These are phyloP conservation scores for Nyctanthes arbortristis DNA, from an alignment of 257 asterid species.

Conservation along the genomic window DNA sequence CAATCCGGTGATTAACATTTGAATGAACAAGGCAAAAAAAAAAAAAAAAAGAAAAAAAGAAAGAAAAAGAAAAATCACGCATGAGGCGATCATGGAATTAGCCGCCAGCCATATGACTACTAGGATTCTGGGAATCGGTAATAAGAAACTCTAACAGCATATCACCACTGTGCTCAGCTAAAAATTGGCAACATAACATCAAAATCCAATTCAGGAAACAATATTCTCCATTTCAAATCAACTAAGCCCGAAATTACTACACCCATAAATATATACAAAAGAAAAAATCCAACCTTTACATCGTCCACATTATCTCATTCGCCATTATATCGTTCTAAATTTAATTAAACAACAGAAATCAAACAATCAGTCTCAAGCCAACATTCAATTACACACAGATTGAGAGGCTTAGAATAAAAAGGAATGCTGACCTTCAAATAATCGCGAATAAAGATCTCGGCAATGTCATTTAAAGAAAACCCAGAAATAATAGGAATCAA, in stretches of 20 bases:
- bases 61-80: neutral
- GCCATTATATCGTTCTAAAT: slow-evolving; percentile 26
- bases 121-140: slow-evolving; percentile 5
- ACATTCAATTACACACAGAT: slow-evolving; percentile 5
- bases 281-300: slow-evolving; percentile 16
- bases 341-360: slow-evolving; percentile 9
- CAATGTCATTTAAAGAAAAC: slow-evolving; percentile 37
- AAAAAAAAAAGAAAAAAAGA: too few relatives aligned
- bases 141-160: slow-evolving; percentile 17
- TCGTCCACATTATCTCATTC: slow-evolving; percentile 16
- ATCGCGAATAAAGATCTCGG: slow-evolving; percentile 40
- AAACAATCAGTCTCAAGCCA: slow-evolving; percentile 15
- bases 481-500: slow-evolving; percentile 18
- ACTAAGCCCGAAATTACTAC: slow-evolving; percentile 20
- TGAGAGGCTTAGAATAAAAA: slow-evolving; percentile 20
- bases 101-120: slow-evolving; percentile 17
- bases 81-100: neutral
- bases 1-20: neutral
- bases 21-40: slow-evolving; percentile 6
- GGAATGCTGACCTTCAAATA: slow-evolving; percentile 42
- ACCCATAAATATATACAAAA: neutral
- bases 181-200: slow-evolving; percentile 4
- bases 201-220: slow-evolving; percentile 14
- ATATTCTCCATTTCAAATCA: slow-evolving; percentile 3
- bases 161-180: slow-evolving; percentile 20